Percentiles rank a stretch among this genome's conserved stretches.
Conservation (phyloP, 495 filamentous ascomycete species). For the Ramalina intermedia region DNA sequence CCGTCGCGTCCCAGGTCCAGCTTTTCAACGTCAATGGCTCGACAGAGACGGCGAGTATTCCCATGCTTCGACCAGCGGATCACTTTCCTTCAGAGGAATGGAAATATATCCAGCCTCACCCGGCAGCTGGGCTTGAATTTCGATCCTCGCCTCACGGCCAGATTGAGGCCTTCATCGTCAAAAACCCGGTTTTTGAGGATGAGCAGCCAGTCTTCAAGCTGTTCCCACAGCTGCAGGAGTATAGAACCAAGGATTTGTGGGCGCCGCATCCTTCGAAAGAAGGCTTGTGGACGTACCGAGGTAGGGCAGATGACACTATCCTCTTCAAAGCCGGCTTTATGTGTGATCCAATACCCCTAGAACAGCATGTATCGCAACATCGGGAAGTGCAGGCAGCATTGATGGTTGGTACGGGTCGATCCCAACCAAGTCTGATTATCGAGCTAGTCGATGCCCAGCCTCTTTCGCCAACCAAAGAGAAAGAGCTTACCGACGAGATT, state of each 20-base stretch:
- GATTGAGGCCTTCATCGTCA: conserved; percentile 34
- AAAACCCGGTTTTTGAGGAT: conserved; percentile 23
- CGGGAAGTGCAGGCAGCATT: conserved; percentile 18
- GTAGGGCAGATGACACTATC: conserved; percentile 27
- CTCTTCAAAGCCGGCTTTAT: conserved; percentile 29
- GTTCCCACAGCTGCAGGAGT: conserved; percentile 39
- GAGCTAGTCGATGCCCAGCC: conserved; percentile 11
- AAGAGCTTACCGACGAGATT: conserved; percentile 5
- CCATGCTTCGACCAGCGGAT: conserved; percentile 8
- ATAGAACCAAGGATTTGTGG: conserved; percentile 41
- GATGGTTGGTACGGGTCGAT: conserved; percentile 23
- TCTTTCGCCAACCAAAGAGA: neutral
- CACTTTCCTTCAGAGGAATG: conserved; percentile 25
- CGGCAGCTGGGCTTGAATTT: conserved; percentile 17
- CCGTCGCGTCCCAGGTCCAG: conserved; percentile 17
- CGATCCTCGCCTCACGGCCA: conserved; percentile 23
- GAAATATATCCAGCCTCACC: conserved; percentile 35
- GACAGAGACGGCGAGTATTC: conserved; percentile 29
- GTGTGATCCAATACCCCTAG: conserved; percentile 26
- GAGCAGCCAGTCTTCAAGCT: conserved; percentile 37
- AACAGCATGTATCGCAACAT: conserved; percentile 19
- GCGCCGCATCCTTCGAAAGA: conserved; percentile 19
- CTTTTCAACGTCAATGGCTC: conserved; percentile 17
- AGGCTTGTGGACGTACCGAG: conserved; percentile 20
- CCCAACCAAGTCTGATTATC: conserved; percentile 23